Evolutionary conservation across 2,329 filamentous ascomycete genomes (phyloP), one percentile per base, ranked within the genome.

Genomic region (Aspergillaceae sp.): DNA sequence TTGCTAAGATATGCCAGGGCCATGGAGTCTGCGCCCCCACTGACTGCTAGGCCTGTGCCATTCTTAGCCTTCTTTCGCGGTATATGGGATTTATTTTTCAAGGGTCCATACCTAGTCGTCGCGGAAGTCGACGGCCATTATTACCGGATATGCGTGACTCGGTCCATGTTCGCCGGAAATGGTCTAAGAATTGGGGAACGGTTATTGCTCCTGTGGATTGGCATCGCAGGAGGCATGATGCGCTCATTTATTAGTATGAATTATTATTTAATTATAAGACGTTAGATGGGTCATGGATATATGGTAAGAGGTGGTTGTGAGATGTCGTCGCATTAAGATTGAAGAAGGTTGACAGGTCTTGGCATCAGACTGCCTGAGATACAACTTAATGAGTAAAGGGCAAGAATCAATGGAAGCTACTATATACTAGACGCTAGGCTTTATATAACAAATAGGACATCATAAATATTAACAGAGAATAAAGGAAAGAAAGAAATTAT

Each of bases 11-110:
- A 82, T 46, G 89, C 88, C 49, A 98, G 74, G 29, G 91, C 91
- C 90, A 97, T 98, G n/a, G 91, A 97, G 66, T 98, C 92, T 35
- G 92, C 86, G 5, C 92, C 92, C 27, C 92, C 92, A 60, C 90
- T 96, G 50, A 97, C 74, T 10, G 90, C 92, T 48, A 97, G 71
- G 45, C 77, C 84, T 87, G 51, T 19, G 40, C 27, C 11, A 5
- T 36, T n/a, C 41, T 42, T 28, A 40, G 7, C 8, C 3, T n/a
- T 34, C 26, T 11, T 35, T 35, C 2, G 10, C 10, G 34, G n/a
- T 3, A 36, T 36, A 36, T 3, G 29, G 33, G 28, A 33, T 19
- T 19, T 19, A 19, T 19, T 19, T 36, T 10, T 46, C 3, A 29
- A 19, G n/a, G 2, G 8, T 4, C 5, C 11, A 7, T 27, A 27